Evolutionary conservation across 805 yeast species (phyloP), one percentile per base, ranked within the genome.

Genomic region (Monosporozyma yasuniensis): DNA sequence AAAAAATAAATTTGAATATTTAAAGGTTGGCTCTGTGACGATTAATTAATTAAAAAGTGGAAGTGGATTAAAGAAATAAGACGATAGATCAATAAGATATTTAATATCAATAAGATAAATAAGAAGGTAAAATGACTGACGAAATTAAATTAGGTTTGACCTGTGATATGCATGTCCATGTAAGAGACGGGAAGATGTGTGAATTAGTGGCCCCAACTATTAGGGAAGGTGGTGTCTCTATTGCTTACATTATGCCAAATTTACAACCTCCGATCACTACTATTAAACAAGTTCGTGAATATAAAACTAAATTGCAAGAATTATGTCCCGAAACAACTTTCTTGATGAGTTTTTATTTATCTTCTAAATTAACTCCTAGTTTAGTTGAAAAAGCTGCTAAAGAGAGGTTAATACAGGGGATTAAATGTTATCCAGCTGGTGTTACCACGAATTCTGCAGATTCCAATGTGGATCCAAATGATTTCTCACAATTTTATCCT

Each of bases 401-500:
- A 49, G 60, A 69, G 16, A 82, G 82, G 1, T 81, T 80, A 37
- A 81, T 91, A 49, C 74, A 81, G 28, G 99, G 99, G 50, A 87
- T 93, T 57, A 93, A 93, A 67, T 89, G 96, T 65, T 93, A 93
- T 66, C 99, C 99, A 41, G 97, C 98, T 1, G 99, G 99, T 43
- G 99, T 93, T 30, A 93, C 99, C n/a, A 93, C 99, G 38, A 93
- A 93, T 71, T 88, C 96, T 9, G 68, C 78, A 46, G 46, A 39
- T 5, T 86, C 83, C 3, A 99, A 99, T 47, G 96, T 93, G 22
- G 93, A 86, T 65, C 95, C 95, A 22, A 87, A 89, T 59, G 96
- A 91, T 61, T 93, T 93, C 68, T 78, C 84, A 45, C 81, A 77
- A 5, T 93, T 90, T 61, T 93, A 89, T 65, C 96, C 96, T 4